Base-by-base conservation (phyloP, 208 protist genomes). In the Angomonas desouzai region DNA sequence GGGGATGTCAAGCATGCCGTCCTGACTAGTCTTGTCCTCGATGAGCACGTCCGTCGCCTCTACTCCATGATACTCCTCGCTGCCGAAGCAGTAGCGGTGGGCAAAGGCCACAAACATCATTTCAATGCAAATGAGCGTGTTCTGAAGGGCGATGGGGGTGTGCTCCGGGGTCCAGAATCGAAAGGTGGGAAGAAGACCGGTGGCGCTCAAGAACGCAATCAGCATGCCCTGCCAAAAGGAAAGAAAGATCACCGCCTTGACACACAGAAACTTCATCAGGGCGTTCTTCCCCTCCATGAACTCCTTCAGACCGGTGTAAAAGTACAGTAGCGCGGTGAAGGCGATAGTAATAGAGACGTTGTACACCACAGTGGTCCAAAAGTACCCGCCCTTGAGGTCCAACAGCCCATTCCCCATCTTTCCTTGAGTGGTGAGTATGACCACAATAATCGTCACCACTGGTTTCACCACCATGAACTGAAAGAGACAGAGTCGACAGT, bases 401-500 rank as follows among this genome's bases (percentile, higher is more conserved):
- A 84, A 61, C 55, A 94, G 78, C 51, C 78, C 77, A 25, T 64
- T 65, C 36, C 83, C 85, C 81, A 92, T 91, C 53, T 83, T 64
- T 45, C 81, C 68, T 27, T 83, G 81, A 0, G 83, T 81, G 7
- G 74, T 85, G 34, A 97, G 79, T 60, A 95, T 80, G 48, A 94
- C 79, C 6, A 93, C 79, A 34, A 91, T 73, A 25, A 97, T 67
- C 40, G 89, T 85, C 28, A 89, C 79, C 32, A 93, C 73, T 23
- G 92, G 92, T 75, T 95, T 97, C 53, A 94, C 69, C 18, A 97
- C 61, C 89, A 97, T 95, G 70, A 95, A 97, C 73, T 97, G 92
- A 56, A 97, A 93, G 30, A 97, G 72, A 43, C 83, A 94, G 10
- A 89, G 67, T 2, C 87, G 82, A 69, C 90, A 96, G 64, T 92